Percentiles rank a stretch among this genome's conserved stretches.
Conservation (phyloP, 352 stramenopile species). For the Saprolegnia parasitica region DNA sequence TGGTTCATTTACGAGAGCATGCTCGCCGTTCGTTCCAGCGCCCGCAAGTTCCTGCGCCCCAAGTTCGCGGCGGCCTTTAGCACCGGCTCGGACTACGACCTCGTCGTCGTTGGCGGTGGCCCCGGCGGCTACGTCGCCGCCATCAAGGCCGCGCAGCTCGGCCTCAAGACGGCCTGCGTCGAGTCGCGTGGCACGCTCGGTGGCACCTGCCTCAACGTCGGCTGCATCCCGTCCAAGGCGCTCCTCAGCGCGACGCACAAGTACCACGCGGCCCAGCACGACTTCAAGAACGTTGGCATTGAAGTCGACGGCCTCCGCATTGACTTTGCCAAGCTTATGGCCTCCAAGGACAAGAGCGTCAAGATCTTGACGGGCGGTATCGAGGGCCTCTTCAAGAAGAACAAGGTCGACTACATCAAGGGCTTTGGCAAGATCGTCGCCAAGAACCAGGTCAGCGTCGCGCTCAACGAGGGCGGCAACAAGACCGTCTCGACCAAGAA, state of each 20-base stretch:
- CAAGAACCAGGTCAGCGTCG: slow-evolving; percentile 90
- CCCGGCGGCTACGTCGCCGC: slow-evolving; percentile 98
- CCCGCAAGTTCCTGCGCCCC: neutral
- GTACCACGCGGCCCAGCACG: slow-evolving; percentile 94
- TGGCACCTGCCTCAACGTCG: slow-evolving; percentile 98
- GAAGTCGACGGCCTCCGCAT: slow-evolving; percentile 84
- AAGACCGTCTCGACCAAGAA: slow-evolving; percentile 96
- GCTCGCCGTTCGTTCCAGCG: slow-evolving; percentile 14
- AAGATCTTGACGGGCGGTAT: slow-evolving; percentile 94
- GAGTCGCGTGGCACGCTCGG: slow-evolving; percentile 95
- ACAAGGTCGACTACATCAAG: slow-evolving; percentile 98
- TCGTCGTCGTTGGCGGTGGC: slow-evolving; percentile 93
- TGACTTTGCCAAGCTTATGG: slow-evolving; percentile 96
- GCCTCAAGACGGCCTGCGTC: slow-evolving; percentile 97
- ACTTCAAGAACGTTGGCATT: slow-evolving; percentile 96
- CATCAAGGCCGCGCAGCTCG: slow-evolving; percentile 97
- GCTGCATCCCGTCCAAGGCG: slow-evolving; percentile 99
- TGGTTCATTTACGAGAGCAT: neutral
- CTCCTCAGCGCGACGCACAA: slow-evolving; percentile 95
- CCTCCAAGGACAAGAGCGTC: slow-evolving; percentile 94
- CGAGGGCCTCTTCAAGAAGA: slow-evolving; percentile 98
- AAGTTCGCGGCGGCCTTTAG: slow-evolving; percentile 44
- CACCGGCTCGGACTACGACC: slow-evolving; percentile 52
- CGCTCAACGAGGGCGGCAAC: slow-evolving; percentile 86
- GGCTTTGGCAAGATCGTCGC: slow-evolving; percentile 92